Evolutionary conservation across 2,329 filamentous ascomycete genomes (phyloP).

Genomic region (Cryphonectria parasitica): DNA sequence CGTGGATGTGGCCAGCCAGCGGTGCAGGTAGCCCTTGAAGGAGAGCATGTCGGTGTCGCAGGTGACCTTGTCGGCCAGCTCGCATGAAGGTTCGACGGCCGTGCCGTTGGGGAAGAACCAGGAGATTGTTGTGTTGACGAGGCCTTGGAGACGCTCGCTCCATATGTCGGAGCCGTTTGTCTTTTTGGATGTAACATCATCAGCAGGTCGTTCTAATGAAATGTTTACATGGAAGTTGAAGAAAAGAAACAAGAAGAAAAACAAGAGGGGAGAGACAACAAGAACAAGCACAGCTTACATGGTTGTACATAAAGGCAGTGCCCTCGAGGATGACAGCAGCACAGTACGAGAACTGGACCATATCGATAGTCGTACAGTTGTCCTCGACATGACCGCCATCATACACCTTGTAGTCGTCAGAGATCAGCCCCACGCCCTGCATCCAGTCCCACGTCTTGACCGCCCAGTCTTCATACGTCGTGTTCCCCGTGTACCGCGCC

Average conservation of each 20-base stretch:
- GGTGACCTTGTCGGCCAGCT: conserved; percentile 48
- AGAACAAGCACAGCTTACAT: conserved; percentile 39
- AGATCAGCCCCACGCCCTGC: conserved; percentile 48
- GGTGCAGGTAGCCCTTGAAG: conserved; percentile 60
- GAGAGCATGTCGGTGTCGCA: conserved; percentile 64
- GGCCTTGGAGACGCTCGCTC: conserved; percentile 52
- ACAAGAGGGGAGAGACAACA: background rate
- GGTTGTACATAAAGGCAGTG: conserved; percentile 68
- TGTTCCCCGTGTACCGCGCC: conserved; percentile 59
- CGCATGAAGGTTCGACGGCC: conserved; percentile 56
- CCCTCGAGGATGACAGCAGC: conserved; percentile 62
- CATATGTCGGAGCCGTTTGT: conserved; percentile 55
- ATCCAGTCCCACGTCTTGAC: conserved; percentile 57
- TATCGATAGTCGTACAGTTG: conserved; percentile 60
- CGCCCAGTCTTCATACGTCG: conserved; percentile 58
- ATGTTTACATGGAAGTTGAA: background rate
- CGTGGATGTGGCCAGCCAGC: conserved; percentile 53
- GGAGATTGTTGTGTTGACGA: conserved; percentile 45
- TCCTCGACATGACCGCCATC: conserved; percentile 58
- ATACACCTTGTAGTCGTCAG: conserved; percentile 60
- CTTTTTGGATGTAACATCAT: conserved; percentile 34
- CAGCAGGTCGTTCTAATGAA: background rate
- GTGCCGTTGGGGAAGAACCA: conserved; percentile 43
- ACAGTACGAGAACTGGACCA: conserved; percentile 64
- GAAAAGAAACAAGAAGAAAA: background rate